Percentiles rank a stretch among this genome's conserved stretches.
phyloP scores from a whole-genome alignment of 1,284 basidiomycete species.

The Singerocomus rubriflavus region DNA sequence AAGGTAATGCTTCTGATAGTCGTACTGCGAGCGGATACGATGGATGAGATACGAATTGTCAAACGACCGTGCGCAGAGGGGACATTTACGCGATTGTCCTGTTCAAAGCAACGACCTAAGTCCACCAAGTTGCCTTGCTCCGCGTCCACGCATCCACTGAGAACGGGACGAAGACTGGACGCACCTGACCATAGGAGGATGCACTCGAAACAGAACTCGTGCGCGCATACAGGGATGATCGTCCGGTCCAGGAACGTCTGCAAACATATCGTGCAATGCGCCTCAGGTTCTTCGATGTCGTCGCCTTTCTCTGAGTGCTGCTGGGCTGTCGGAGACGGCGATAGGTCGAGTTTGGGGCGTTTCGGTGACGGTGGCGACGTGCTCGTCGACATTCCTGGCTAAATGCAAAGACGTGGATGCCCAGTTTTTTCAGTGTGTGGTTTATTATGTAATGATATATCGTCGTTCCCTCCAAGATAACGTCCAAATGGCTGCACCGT shows the following conservation, averaged over 20 bases:
- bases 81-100: constrained; percentile 78
- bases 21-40: constrained; percentile 68
- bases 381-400: too few relatives aligned
- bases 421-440: neutral
- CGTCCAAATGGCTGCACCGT: too few relatives aligned
- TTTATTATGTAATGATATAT: neutral
- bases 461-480: neutral
- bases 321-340: neutral
- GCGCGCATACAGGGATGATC: constrained; percentile 76
- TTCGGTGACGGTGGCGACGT: constrained; percentile 24
- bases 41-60: constrained; percentile 75
- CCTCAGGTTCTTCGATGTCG: constrained; percentile 21
- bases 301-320: neutral
- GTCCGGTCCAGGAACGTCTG: constrained; percentile 74
- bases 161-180: constrained; percentile 3
- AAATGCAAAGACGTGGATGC: too few relatives aligned
- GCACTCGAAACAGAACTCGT: constrained; percentile 90
- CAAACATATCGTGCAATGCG: constrained; percentile 71
- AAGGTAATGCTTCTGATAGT: constrained; percentile 82
- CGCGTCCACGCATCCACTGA: neutral
- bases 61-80: constrained; percentile 74
- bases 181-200: constrained; percentile 79
- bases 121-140: neutral
- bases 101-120: neutral
- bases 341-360: constrained; percentile 31